Percentiles rank a stretch among this genome's conserved stretches.
Conservation (phyloP, 805 yeast genomes). For the Saccharomyces cerevisiae region DNA sequence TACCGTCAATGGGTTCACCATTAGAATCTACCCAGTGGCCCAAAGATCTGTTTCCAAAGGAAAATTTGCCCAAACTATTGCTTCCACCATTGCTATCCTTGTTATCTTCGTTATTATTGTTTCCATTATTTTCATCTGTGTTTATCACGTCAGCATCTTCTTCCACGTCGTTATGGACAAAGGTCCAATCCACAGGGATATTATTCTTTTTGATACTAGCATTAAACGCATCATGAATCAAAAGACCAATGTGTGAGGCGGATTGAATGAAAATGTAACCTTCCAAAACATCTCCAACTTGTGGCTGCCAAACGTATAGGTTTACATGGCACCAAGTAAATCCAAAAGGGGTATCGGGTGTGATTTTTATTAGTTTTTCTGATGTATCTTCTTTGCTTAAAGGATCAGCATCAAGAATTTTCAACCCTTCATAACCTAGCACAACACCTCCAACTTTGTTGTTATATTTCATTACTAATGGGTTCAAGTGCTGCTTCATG, state of each 20-base stretch:
- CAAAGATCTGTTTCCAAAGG: conserved; percentile 40
- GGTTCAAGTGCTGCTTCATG: conserved; percentile 81
- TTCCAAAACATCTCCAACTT: conserved; percentile 75
- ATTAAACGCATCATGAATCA: conserved; percentile 88
- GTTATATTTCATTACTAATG: conserved; percentile 76
- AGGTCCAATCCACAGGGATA: conserved; percentile 82
- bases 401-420: conserved; percentile 39
- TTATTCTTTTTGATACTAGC: conserved; percentile 80
- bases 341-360: conserved; percentile 78
- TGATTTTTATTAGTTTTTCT: conserved; percentile 53
- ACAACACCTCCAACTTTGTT: conserved; percentile 73
- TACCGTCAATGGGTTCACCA: conserved; percentile 73
- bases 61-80: conserved; percentile 11
- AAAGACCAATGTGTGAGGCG: conserved; percentile 86
- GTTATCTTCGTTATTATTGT: conserved; percentile 4
- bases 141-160: conserved; percentile 21
- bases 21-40: conserved; percentile 85
- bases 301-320: conserved; percentile 82
- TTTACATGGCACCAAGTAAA: conserved; percentile 83
- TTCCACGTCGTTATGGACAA: conserved; percentile 71
- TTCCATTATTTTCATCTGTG: conserved; percentile 12
- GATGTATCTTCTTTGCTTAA: conserved; percentile 33
- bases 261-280: conserved; percentile 89
- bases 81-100: conserved; percentile 10
- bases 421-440: conserved; percentile 64